A percentile compares a stretch with the other conserved stretches of the same genome.
Conservation (phyloP, 495 filamentous ascomycete species). For the Talaromyces stipitatus region DNA sequence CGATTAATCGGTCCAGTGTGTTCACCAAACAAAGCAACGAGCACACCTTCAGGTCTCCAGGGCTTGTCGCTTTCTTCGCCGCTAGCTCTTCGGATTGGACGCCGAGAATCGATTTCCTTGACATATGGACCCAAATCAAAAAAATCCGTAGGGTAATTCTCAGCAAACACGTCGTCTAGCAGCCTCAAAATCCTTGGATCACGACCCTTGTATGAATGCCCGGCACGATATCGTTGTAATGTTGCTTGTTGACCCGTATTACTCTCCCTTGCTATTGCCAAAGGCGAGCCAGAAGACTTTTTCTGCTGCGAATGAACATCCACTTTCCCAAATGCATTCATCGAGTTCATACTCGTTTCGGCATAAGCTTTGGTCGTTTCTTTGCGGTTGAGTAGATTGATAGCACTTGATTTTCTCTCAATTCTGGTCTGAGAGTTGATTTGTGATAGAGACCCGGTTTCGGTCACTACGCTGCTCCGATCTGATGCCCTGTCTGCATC, state of each 20-base stretch:
- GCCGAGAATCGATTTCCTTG: constrained; percentile 54
- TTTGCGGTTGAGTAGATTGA: constrained; percentile 71
- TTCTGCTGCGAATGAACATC: constrained; percentile 55
- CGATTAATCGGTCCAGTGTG: constrained; percentile 78
- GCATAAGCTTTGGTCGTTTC: constrained; percentile 73
- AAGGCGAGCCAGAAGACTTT: constrained; percentile 18
- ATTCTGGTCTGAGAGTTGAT: constrained; percentile 24
- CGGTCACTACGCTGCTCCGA: constrained; percentile 30
- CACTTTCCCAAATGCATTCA: constrained; percentile 79
- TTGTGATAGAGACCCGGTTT: constrained; percentile 24
- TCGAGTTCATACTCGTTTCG: constrained; percentile 75
- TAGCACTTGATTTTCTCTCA: constrained; percentile 67
- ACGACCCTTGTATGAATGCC: constrained; percentile 76
- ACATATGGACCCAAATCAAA: constrained; percentile 70
- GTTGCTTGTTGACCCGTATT: constrained; percentile 12
- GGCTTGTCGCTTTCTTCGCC: constrained; percentile 41
- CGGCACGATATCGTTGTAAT: constrained; percentile 31
- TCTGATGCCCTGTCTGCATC: constrained; percentile 19
- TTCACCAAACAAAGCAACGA: constrained; percentile 83
- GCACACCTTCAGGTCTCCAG: constrained; percentile 78
- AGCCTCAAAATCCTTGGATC: constrained; percentile 82
- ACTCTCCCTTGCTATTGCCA: constrained; percentile 25
- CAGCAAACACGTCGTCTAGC: constrained; percentile 80
- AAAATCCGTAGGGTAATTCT: constrained; percentile 78
- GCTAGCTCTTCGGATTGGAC: constrained; percentile 55